phyloP scores from a whole-genome alignment of 768 basidiomycete species.

The Suillus luteus region DNA sequence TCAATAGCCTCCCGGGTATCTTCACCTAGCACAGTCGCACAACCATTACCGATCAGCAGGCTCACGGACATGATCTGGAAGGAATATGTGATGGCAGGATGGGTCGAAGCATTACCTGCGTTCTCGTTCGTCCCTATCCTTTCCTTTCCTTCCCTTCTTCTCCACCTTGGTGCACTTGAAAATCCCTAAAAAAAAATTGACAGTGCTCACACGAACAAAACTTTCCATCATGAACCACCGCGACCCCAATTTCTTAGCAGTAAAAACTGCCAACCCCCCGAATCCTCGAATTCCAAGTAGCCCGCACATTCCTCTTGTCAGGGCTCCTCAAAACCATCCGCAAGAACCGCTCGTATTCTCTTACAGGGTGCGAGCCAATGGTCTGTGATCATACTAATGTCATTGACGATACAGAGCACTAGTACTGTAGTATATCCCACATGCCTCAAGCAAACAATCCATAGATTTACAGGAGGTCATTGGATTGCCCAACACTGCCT shows the following conservation, averaged over 20 bases:
- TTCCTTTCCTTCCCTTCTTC: background rate
- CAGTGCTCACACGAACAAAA: conserved; percentile 99
- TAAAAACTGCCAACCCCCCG: conserved; percentile 95
- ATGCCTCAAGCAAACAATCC: background rate
- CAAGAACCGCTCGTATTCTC: background rate
- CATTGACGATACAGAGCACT: background rate
- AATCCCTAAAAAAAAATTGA: background rate
- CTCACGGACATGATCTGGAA: conserved; percentile 83
- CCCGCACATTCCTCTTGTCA: conserved; percentile 92
- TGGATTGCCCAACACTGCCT: background rate
- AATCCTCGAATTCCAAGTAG: conserved; percentile 96
- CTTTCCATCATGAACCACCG: conserved; percentile 89
- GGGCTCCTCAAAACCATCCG: conserved; percentile 97
- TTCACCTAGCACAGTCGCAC: conserved; percentile 96
- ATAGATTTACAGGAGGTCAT: background rate
- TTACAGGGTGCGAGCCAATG: background rate
- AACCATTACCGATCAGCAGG: conserved; percentile 87
- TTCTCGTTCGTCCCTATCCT: conserved; percentile 61
- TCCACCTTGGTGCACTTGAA: background rate
- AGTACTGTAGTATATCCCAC: background rate
- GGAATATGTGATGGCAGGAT: conserved; percentile 94
- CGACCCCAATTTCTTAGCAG: conserved; percentile 79
- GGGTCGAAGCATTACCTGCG: conserved; percentile 93
- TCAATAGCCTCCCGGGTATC: conserved; percentile 90
- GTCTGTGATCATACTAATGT: background rate